Evolutionary conservation across 768 basidiomycete genomes (phyloP), one percentile per base, ranked within the genome.

Genomic region (Mycena epipterygia): DNA sequence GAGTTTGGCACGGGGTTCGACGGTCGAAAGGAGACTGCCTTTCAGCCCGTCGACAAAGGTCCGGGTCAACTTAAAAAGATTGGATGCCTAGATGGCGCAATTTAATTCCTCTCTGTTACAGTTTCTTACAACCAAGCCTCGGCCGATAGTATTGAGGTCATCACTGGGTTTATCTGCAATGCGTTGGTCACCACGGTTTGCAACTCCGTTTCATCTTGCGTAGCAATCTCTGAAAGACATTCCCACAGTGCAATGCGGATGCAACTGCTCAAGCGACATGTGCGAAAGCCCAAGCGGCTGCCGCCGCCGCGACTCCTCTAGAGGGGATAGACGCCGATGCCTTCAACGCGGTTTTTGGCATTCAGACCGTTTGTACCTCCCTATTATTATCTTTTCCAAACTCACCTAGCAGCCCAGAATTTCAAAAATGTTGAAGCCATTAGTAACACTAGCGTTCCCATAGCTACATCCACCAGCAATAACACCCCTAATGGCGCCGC

Each of bases 251-350:
- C 46, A n/a, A 39, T 9, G 89, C 88, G 19, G 87, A 90, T 73
- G 79, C 84, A 70, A 85, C 83, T n/a, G 89, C 89, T 0, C 84
- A 85, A 76, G 81, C 80, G 32, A 84, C 86, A n/a, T 90, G 89
- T 70, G 77, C 79, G 2, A 75, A 71, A 16, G 86, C 87, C 12
- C 52, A 77, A 63, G 74, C 81, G 17, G 85, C 86, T 55, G 87
- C 86, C 12, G 78, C 79, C 62, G 79, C 82, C n/a, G 81, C 80
- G 0, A 46, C 81, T 5, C 80, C 84, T 1, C 80, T 80, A 55
- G 85, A 86, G 21, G 90, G 90, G 67, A 83, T 81, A 23, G 87
- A 89, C 70, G 89, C 90, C 17, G 90, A 91, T 80, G 84, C 82
- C 7, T 86, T 86, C 78, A 86, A 86, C 65, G 79, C 70, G 27